Base-by-base conservation (phyloP, 2,329 filamentous ascomycete genomes). In the Aureobasidium pullulans region DNA sequence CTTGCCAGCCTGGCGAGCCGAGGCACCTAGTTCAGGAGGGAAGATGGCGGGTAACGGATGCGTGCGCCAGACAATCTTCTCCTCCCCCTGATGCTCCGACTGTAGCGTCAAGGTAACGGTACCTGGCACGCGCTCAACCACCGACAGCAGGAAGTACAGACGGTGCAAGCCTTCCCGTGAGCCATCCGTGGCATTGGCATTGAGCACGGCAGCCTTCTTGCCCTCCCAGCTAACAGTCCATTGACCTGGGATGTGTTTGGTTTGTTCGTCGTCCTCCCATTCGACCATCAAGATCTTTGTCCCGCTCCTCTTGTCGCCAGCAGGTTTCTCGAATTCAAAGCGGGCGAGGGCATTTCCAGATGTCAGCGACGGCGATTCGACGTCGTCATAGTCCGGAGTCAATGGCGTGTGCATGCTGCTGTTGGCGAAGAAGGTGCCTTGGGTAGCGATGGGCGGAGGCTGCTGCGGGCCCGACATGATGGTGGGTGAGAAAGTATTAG, bases 201-300 rank as follows among this genome's bases (percentile, higher is more conserved):
- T 16, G 16, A 89, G 82, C 1, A 85, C 85, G 31, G 81, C 83
- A 72, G 39, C 49, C 9, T 43, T 63, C 61, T 94, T 95, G 46
- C 89, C 88, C 43, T 91, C 84, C 90, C 91, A 96, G 1, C 84
- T 87, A 19, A 96, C 85, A 61, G 88, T 82, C 90, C 90, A 96
- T 61, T 80, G 81, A 2, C 79, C 81, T 0, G 68, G 69, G 15
- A 78, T 64, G 10, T 73, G 73, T 54, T 76, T 73, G 2, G 75
- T 79, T 43, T 75, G 72, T 61, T 80, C 76, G 64, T 82, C 81
- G 56, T 86, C 83, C 70, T 89, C 85, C 91, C 91, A 96, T 72
- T 96, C 90, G 40, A 96, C 86, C 90, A 96, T 94, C 66, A 96
- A 77, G 63, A 96, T 86, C 77, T 96, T 96, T 63, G 90, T 95